Evolutionary conservation across 108 stramenopile genomes (phyloP), one percentile per base, ranked within the genome.

Genomic region (Aureococcus anophagefferens): DNA sequence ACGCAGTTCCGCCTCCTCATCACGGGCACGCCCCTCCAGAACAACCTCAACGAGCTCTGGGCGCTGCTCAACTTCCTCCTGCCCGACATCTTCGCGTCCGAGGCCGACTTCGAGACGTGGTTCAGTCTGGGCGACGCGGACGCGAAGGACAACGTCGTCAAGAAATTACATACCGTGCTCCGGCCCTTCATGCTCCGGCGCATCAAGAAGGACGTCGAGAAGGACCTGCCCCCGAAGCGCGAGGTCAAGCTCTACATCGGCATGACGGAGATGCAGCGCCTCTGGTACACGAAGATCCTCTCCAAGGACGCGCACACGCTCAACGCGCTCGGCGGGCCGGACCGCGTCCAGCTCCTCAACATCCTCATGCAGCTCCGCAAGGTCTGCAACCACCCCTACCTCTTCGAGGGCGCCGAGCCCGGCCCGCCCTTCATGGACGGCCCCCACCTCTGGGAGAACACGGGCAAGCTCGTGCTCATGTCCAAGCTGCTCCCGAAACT

Each of bases 371-470:
- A 93, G 71, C 90, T 99, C 34, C 83, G 96, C 18, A 99, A 99
- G 85, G 94, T 95, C 14, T 99, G 98, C 83, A 99, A 99, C 79
- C 98, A 99, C 87, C 98, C 98, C 0, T 99, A 99, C 82, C 88
- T 99, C 14, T 99, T 99, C 82, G 91, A 95, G 76, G 95, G 96
- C 0, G 96, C 96, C 29, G 95, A 99, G 85, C 79, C 75, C 63
- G 98, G 98, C 0, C 98, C 98, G 62, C 98, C 98, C 0, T 91
- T 90, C 81, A 72, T 77, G n/a, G 93, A 99, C 68, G 98, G 98
- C 33, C 95, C 96, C 21, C 96, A 99, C 81, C 73, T 97, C 30
- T 99, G 98, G 98, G 94, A 95, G 40, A 44, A 44, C 76, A 77
- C 84, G 67, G 98, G 94, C 16, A 96, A 99, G 77, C 93, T 97